These are phyloP conservation scores for Lachnum nothofagi DNA, from an alignment of 2,329 filamentous ascomycete genomes.

Conservation along the genomic window DNA sequence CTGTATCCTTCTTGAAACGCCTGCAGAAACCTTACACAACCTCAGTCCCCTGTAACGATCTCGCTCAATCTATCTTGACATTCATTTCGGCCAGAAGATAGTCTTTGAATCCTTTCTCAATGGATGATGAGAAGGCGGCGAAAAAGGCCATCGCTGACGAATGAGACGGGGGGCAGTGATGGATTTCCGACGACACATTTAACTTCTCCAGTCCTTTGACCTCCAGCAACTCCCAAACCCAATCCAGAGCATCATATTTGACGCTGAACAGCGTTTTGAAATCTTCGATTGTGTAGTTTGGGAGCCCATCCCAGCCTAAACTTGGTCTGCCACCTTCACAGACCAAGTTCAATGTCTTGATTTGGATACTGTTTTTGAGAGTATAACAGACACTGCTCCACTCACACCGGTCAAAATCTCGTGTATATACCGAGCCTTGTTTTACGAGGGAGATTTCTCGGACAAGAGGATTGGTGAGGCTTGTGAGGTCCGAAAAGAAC, in stretches of 20 bases:
- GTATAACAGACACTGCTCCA: constrained; percentile 50
- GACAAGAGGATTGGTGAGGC: constrained; percentile 43
- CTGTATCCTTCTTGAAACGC: not conserved
- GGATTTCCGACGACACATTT: constrained; percentile 48
- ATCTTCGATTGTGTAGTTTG: constrained; percentile 42
- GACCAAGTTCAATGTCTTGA: constrained; percentile 45
- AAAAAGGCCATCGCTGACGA: constrained; percentile 53
- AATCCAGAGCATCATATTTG: constrained; percentile 48
- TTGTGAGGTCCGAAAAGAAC: constrained; percentile 54
- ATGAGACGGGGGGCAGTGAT: constrained; percentile 48
- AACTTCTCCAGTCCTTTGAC: constrained; percentile 46
- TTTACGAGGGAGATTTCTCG: constrained; percentile 51
- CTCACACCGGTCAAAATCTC: constrained; percentile 51
- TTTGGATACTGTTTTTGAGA: constrained; percentile 35
- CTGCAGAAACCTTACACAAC: not conserved
- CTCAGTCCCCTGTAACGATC: not conserved
- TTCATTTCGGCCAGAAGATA: constrained; percentile 42
- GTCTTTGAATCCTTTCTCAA: constrained; percentile 51
- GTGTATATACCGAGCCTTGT: constrained; percentile 47
- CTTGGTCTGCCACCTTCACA: constrained; percentile 50
- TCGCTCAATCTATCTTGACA: constrained; percentile 2
- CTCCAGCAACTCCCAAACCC: constrained; percentile 51
- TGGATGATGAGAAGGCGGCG: constrained; percentile 55
- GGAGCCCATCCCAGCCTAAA: constrained; percentile 45
- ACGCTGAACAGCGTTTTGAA: constrained; percentile 42